Conservation (phyloP, 805 yeast genomes). For the Cyberlindnera mycetangii region DNA sequence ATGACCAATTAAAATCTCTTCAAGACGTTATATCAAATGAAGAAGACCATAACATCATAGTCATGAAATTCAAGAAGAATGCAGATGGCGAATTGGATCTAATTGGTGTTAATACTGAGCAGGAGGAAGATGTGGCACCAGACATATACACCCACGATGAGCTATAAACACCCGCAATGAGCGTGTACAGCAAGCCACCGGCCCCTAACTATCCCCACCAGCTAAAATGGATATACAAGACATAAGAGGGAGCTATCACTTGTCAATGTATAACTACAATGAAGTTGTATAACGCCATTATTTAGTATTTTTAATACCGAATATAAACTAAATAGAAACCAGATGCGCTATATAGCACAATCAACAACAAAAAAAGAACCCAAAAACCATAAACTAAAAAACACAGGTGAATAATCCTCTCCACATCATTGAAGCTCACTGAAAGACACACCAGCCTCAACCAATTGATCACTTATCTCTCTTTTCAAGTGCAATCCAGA, state of each 20-base stretch:
- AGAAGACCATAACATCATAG: background rate
- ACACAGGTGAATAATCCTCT: background rate
- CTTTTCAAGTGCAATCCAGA: slow-evolving; percentile 27
- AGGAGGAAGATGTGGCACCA: no score
- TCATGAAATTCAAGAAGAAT: background rate
- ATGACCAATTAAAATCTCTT: background rate
- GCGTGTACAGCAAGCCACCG: no score
- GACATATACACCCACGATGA: slow-evolving; percentile 1
- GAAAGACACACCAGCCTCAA: slow-evolving; percentile 25
- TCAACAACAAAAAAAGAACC: background rate
- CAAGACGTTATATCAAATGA: background rate
- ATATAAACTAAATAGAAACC: background rate
- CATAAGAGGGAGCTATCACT: no score
- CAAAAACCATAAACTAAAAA: background rate
- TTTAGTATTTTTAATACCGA: background rate
- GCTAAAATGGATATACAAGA: no score
- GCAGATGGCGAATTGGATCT: background rate
- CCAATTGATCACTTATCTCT: slow-evolving; percentile 31
- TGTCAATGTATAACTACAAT: no score
- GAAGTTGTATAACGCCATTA: no score
- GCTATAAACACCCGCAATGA: background rate
- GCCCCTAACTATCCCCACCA: no score
- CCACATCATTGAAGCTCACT: slow-evolving; percentile 16
- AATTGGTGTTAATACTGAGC: background rate
- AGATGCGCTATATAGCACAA: background rate